Conservation (phyloP, 192 early-diverging fungal species). For the Mortierella alpina region DNA sequence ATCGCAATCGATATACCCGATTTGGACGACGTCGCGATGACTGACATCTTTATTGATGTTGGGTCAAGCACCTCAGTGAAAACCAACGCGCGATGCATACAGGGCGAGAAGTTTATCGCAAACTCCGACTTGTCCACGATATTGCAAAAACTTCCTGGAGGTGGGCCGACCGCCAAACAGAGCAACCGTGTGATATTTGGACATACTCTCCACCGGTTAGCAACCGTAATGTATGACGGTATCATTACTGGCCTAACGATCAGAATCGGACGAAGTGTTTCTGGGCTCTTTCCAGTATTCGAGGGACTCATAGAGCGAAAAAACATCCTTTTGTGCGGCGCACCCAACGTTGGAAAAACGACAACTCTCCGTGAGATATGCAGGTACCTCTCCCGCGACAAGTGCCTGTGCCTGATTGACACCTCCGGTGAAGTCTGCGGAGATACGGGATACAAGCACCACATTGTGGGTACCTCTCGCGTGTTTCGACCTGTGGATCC, state of each 20-base stretch:
- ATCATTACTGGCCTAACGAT: conserved; percentile 1
- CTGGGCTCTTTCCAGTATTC: conserved; percentile 4
- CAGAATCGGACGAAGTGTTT: conserved; percentile 12
- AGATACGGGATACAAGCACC: background rate
- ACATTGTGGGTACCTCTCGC: conserved; percentile 8
- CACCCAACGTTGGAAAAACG: conserved; percentile 15
- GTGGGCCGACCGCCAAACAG: background rate
- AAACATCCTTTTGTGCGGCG: conserved; percentile 15
- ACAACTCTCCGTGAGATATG: conserved; percentile 10
- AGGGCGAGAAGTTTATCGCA: conserved; percentile 1
- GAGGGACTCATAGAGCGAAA: conserved; percentile 5
- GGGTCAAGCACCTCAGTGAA: conserved; percentile 8
- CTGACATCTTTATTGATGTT: conserved; percentile 10
- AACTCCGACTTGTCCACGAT: conserved; percentile 1
- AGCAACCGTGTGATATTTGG: conserved; percentile 22
- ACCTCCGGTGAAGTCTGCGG: conserved; percentile 18
- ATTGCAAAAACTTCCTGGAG: conserved; percentile 1
- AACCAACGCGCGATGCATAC: conserved; percentile 1
- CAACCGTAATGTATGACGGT: conserved; percentile 13
- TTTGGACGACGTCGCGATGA: conserved; percentile 1
- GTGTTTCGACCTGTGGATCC: conserved; percentile 11
- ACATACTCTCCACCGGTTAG: conserved; percentile 11
- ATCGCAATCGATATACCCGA: background rate
- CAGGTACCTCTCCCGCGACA: conserved; percentile 12
- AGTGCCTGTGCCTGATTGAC: conserved; percentile 18